Evolutionary conservation across 176 grass and related monocot genomes (phyloP).

Genomic region (Bromus sterilis): DNA sequence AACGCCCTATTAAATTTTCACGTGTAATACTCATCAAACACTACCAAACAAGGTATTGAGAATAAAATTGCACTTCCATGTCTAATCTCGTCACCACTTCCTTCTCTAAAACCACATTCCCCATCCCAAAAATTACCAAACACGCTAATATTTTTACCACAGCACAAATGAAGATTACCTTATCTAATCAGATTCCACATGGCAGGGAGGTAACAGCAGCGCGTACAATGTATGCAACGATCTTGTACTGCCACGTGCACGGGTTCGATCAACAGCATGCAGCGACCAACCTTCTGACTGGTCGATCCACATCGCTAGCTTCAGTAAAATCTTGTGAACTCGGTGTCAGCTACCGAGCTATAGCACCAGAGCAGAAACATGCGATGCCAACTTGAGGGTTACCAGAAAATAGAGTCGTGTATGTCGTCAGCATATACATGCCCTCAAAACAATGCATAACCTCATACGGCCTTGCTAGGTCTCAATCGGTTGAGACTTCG

Average conservation of each 20-base stretch:
- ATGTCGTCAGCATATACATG: not conserved
- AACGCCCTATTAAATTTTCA: no score
- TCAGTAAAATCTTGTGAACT: not conserved
- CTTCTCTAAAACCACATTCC: no score
- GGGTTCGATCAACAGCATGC: not conserved
- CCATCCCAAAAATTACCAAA: no score
- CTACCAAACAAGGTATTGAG: no score
- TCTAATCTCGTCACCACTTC: no score
- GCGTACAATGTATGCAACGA: not conserved
- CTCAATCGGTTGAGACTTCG: no score
- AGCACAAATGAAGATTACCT: not conserved
- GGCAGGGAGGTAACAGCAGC: not conserved
- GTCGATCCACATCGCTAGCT: not conserved
- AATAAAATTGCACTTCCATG: no score
- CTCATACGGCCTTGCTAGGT: no score
- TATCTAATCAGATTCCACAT: not conserved
- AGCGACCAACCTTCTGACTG: not conserved
- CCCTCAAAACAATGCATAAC: no score
- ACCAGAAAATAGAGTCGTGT: not conserved
- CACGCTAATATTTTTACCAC: not conserved
- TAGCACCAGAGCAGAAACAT: not conserved
- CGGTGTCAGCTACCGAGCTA: not conserved
- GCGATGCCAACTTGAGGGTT: not conserved
- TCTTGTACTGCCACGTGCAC: not conserved
- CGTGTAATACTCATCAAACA: no score